Conservation (phyloP, 768 basidiomycete species). For the Crepidotus variabilis region DNA sequence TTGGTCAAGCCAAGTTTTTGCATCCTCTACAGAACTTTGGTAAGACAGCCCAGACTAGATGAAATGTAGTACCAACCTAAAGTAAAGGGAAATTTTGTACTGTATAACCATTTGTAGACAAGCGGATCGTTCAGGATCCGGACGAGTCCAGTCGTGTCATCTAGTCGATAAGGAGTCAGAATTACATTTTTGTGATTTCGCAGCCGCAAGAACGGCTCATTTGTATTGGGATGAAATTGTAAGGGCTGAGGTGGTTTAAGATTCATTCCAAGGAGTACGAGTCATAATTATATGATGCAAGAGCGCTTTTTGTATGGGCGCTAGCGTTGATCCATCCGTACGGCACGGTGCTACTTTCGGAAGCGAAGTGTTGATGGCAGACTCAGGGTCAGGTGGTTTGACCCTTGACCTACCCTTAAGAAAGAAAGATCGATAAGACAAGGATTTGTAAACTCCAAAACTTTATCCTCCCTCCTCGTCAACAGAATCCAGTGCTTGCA, state of each 20-base stretch:
- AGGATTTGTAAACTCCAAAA: constrained; percentile 33
- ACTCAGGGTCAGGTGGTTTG: constrained; percentile 17
- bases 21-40: constrained; percentile 27
- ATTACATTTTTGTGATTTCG: constrained; percentile 49
- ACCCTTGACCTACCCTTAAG: constrained; percentile 32
- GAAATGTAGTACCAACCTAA: constrained; percentile 19
- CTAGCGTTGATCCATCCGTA: too few relatives aligned
- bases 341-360: not conserved
- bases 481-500: constrained; percentile 29
- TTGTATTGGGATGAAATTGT: too few relatives aligned
- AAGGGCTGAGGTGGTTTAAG: too few relatives aligned
- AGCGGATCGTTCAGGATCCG: constrained; percentile 45
- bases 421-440: constrained; percentile 36
- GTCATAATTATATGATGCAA: too few relatives aligned
- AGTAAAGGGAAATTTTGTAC: constrained; percentile 53
- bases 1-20: constrained; percentile 22
- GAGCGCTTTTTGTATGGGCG: too few relatives aligned
- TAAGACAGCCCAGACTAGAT: not conserved
- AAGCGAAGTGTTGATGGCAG: not conserved
- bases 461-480: constrained; percentile 30
- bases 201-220: constrained; percentile 48
- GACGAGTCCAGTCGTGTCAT: constrained; percentile 35
- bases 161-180: constrained; percentile 53
- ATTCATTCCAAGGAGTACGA: too few relatives aligned
- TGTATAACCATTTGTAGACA: constrained; percentile 41